A percentile compares a stretch with the other conserved stretches of the same genome.
phyloP scores from a whole-genome alignment of 2,329 filamentous ascomycete genomes.

The Zymoseptoria ardabiliae region DNA sequence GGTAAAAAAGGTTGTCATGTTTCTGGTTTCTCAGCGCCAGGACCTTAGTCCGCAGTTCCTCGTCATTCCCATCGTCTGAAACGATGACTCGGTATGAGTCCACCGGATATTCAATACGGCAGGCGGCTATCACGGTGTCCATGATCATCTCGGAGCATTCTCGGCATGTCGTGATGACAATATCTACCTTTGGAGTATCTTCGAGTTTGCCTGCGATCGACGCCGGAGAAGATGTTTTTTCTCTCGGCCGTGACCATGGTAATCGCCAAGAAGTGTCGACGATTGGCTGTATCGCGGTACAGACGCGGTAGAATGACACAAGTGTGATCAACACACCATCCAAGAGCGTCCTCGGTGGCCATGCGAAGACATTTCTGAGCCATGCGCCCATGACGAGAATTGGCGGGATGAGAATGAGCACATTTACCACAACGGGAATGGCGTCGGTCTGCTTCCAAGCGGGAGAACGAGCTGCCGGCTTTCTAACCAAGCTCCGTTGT shows the following conservation, averaged over 20 bases:
- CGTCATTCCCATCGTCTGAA: conserved; percentile 5
- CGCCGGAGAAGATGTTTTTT: neutral
- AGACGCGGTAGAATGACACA: neutral
- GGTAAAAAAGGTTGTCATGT: conserved; percentile 2
- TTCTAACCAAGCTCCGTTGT: too few relatives aligned
- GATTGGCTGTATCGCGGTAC: neutral
- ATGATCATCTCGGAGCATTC: conserved; percentile 30
- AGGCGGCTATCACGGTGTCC: conserved; percentile 10
- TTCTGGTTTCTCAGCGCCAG: neutral
- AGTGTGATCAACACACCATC: neutral
- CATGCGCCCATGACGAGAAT: neutral
- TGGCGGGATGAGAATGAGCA: neutral
- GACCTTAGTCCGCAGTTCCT: conserved; percentile 1
- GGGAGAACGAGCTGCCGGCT: too few relatives aligned
- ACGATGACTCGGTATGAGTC: conserved; percentile 7
- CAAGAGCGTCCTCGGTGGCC: neutral
- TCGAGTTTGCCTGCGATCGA: conserved; percentile 5
- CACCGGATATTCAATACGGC: conserved; percentile 6
- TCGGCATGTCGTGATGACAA: conserved; percentile 39
- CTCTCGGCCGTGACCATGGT: neutral
- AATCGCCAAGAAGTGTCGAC: neutral
- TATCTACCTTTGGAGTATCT: conserved; percentile 35
- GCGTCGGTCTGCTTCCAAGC: too few relatives aligned
- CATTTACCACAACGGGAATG: neutral
- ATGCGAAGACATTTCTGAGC: neutral